Conservation (phyloP, 2,329 filamentous ascomycete species). For the Cladosporium oxysporum region DNA sequence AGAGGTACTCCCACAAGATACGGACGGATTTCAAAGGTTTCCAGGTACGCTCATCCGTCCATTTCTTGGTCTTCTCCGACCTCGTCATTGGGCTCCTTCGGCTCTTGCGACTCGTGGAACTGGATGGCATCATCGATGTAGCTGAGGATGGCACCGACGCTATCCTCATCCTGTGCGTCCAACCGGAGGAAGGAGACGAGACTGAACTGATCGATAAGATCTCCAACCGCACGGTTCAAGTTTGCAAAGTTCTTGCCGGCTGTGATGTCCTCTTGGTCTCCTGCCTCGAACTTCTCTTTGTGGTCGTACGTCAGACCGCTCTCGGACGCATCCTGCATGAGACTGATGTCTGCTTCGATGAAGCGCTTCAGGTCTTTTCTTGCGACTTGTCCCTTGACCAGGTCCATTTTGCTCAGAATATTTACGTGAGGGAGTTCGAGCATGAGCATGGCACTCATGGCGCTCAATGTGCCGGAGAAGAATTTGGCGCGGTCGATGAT, state of each 20-base stretch:
- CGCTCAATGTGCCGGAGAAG: conserved; percentile 91
- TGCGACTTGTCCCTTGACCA: conserved; percentile 84
- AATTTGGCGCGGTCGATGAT: conserved; percentile 95
- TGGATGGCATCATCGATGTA: conserved; percentile 95
- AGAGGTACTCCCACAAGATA: not conserved
- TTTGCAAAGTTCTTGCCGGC: conserved; percentile 77
- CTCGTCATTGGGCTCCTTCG: conserved; percentile 69
- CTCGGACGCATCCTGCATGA: conserved; percentile 77
- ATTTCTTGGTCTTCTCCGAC: conserved; percentile 58
- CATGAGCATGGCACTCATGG: conserved; percentile 99
- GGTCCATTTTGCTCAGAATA: conserved; percentile 95
- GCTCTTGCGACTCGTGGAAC: conserved; percentile 90
- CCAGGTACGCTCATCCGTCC: conserved; percentile 43
- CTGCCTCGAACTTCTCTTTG: conserved; percentile 46
- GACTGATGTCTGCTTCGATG: conserved; percentile 77
- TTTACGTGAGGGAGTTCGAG: conserved; percentile 96
- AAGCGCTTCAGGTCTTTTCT: conserved; percentile 89
- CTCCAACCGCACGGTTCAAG: conserved; percentile 83
- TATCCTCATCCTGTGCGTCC: conserved; percentile 89
- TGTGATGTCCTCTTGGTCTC: conserved; percentile 60
- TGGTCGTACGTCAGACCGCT: conserved; percentile 48
- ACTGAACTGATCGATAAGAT: conserved; percentile 93
- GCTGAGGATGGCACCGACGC: conserved; percentile 78
- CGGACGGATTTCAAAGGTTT: not conserved
- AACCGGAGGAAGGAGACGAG: conserved; percentile 95